Evolutionary conservation across 148 eudicot species (phyloP), one percentile per base, ranked within the genome.

Genomic region (Linanthus parryae): DNA sequence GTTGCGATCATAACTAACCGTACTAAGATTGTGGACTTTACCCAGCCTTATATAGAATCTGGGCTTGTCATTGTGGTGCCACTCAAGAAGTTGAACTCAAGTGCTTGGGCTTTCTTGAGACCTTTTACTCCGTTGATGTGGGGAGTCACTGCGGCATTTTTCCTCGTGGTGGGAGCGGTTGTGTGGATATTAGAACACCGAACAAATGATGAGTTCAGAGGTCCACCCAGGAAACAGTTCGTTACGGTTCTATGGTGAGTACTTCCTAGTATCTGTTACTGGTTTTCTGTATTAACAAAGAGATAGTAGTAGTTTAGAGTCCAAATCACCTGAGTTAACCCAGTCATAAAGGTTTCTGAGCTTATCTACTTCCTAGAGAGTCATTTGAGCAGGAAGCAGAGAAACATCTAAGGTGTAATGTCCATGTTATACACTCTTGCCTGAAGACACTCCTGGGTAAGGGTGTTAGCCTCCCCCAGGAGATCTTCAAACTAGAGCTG

Each of bases 31-130:
- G 81, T 67, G 56, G 85, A 79, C 61, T 79, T 79, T 42, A 72
- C 85, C 4, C 85, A 79, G 56, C 85, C 85, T 17, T 79, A 58
- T 54, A 71, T 79, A 58, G 85, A 79, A 44, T 79, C 85, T 0
- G 85, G 85, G 24, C 73, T 79, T 27, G 73, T 75, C 31, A 62
- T 75, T 3, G 69, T 79, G 20, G 66, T 54, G 37, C 68, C 71
- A 16, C 39, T 69, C 13, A 69, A 14, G 52, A 31, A 58, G 57
- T 8, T 35, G 52, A 64, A 75, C 48, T 58, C 68, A 7, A 75
- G 66, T 63, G 61, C 85, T 43, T 79, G 85, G 85, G 73, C 85
- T 54, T 79, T 79, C 62, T 67, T 73, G 48, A 31, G 57, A 33
- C 82, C 82, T 38, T 76, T 72, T 43, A 64, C 74, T 26, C 66